Percentiles rank a stretch among this genome's conserved stretches.
These are phyloP conservation scores for Aureobasidium melanogenum DNA, from an alignment of 2,329 filamentous ascomycete species.

Conservation along the genomic window DNA sequence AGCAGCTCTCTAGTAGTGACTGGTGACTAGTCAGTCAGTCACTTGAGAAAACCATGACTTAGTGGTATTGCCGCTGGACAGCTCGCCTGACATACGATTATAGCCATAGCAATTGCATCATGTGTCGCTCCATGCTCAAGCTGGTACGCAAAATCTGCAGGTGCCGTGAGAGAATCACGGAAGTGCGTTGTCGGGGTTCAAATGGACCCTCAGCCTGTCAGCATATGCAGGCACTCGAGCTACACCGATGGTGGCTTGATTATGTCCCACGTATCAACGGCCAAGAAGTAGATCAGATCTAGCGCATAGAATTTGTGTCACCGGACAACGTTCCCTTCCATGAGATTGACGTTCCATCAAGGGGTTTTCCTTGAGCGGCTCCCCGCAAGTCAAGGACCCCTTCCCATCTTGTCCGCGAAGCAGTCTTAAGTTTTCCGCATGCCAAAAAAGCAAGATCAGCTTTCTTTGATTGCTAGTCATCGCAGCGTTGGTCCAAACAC, in stretches of 20 bases:
- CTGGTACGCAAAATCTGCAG: background rate
- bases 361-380: background rate
- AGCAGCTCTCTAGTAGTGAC: too few species aligned
- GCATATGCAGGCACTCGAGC: conserved; percentile 6
- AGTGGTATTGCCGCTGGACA: background rate
- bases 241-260: conserved; percentile 9
- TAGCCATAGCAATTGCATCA: background rate
- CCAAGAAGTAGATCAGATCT: background rate
- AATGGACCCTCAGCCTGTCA: background rate
- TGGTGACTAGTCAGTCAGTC: background rate
- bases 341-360: background rate
- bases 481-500: background rate
- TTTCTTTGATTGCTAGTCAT: background rate
- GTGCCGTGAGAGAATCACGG: background rate
- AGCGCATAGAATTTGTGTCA: conserved; percentile 2
- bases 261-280: conserved; percentile 3
- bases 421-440: background rate
- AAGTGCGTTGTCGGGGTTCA: background rate
- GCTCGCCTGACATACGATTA: background rate
- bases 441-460: background rate
- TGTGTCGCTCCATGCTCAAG: background rate
- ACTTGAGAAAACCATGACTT: background rate
- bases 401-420: background rate
- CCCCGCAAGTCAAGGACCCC: background rate
- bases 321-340: background rate